A percentile compares a stretch with the other conserved stretches of the same genome.
Conservation (phyloP, 352 stramenopile species). For the Phytophthora pisi region DNA sequence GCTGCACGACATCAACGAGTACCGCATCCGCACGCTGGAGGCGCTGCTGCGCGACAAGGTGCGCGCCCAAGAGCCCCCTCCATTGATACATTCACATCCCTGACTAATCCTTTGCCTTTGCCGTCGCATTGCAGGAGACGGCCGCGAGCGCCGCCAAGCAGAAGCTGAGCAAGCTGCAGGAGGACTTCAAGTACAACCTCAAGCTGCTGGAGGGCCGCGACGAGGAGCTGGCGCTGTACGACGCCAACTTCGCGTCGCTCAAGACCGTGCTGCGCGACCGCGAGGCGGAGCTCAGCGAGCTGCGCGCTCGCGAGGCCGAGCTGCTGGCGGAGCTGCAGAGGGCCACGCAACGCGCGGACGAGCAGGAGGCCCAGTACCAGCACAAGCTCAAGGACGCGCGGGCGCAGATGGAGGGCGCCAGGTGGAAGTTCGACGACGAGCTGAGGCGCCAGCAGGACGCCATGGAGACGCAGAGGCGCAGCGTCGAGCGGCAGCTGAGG, state of each 20-base stretch:
- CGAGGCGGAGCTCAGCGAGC: constrained; percentile 70
- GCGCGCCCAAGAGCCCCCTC: background rate
- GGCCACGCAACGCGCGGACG: constrained; percentile 41
- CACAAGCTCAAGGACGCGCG: constrained; percentile 81
- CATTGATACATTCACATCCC: background rate
- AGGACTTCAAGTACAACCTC: constrained; percentile 95
- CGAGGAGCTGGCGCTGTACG: constrained; percentile 89
- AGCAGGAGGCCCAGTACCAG: constrained; percentile 62
- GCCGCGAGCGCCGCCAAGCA: constrained; percentile 59
- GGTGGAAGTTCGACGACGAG: constrained; percentile 82
- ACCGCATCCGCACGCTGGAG: constrained; percentile 84
- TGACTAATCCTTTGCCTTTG: background rate
- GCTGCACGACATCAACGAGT: constrained; percentile 94
- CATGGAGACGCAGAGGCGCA: constrained; percentile 56
- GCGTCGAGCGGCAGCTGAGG: constrained; percentile 56
- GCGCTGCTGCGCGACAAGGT: constrained; percentile 80
- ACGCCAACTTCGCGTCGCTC: constrained; percentile 82
- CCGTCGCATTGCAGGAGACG: constrained; percentile 38
- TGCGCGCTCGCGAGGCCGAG: constrained; percentile 62
- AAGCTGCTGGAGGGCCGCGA: constrained; percentile 91
- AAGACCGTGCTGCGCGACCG: constrained; percentile 81
- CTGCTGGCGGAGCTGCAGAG: constrained; percentile 57
- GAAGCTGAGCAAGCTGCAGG: constrained; percentile 87
- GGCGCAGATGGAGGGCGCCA: constrained; percentile 69
- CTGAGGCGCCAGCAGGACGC: constrained; percentile 67